Evolutionary conservation across 345 rosid genomes (phyloP).

Genomic region (Syzygium jambos): DNA sequence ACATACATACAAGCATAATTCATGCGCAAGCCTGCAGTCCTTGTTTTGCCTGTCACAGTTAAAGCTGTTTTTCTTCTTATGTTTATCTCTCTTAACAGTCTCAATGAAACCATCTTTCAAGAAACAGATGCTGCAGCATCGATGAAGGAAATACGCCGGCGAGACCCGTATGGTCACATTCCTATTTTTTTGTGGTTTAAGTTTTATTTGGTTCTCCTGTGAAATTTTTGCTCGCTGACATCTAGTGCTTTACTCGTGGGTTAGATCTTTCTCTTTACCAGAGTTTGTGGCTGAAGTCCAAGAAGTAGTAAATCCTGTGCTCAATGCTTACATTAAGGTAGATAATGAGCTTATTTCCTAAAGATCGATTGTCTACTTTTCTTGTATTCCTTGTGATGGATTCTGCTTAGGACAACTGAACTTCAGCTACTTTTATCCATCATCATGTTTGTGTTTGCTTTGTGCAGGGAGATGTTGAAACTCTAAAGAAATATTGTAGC

Average conservation of each 20-base stretch:
- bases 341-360: not conserved
- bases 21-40: not conserved
- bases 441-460: not conserved
- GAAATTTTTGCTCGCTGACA: not conserved
- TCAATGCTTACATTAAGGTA: conserved; percentile 76
- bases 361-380: not conserved
- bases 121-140: conserved; percentile 93
- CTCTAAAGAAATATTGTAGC: conserved; percentile 76
- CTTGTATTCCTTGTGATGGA: not conserved
- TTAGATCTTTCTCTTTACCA: conserved; percentile 82
- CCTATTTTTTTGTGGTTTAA: not conserved
- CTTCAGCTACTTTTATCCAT: not conserved
- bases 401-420: not conserved
- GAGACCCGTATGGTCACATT: conserved; percentile 73
- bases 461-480: conserved; percentile 60
- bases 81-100: conserved; percentile 32
- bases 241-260: not conserved
- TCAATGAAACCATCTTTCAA: conserved; percentile 66
- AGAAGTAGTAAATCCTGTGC: conserved; percentile 76
- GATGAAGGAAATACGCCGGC: conserved; percentile 66
- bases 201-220: not conserved
- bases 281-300: conserved; percentile 86
- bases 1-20: not conserved
- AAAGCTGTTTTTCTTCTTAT: not conserved
- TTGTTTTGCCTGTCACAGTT: no score